Evolutionary conservation across 352 stramenopile genomes (phyloP).

Genomic region (Discostella stelligera): DNA sequence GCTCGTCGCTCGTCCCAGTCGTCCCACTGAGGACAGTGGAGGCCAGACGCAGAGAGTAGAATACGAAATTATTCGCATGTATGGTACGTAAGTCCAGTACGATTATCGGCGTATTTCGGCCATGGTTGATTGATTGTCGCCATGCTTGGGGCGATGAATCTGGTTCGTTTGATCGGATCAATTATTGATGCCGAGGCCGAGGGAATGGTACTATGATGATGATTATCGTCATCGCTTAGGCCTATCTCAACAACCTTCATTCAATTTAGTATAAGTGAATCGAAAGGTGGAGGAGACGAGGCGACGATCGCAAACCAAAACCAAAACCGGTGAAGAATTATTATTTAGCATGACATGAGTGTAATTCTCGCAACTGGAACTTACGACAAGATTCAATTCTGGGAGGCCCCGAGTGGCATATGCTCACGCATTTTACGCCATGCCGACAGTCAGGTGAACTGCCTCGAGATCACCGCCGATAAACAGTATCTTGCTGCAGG

Average conservation of each 20-base stretch:
- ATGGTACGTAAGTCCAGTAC: not conserved
- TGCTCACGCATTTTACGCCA: conserved; percentile 95
- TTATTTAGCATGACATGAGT: conserved; percentile 57
- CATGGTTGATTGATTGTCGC: not conserved
- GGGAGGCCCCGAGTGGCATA: conserved; percentile 93
- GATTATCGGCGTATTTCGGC: not conserved
- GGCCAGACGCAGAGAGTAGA: no score
- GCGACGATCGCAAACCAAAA: not conserved
- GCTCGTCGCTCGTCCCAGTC: no score
- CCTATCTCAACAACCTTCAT: no score
- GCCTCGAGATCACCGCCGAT: conserved; percentile 94
- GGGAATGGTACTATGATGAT: no score
- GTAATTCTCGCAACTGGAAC: conserved; percentile 96
- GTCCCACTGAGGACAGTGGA: no score
- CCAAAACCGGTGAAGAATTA: no score
- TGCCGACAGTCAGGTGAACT: conserved; percentile 96
- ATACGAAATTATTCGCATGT: no score
- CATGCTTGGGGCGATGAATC: not conserved
- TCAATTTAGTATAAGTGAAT: no score
- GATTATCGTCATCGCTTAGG: no score
- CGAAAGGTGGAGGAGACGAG: no score
- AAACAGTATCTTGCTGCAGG: conserved; percentile 95
- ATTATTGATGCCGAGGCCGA: no score
- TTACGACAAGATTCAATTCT: conserved; percentile 98
- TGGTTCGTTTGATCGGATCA: no score